These are phyloP conservation scores for Miscanthus sacchariflorus DNA, from an alignment of 202 grass and related monocot genomes.

Conservation along the genomic window DNA sequence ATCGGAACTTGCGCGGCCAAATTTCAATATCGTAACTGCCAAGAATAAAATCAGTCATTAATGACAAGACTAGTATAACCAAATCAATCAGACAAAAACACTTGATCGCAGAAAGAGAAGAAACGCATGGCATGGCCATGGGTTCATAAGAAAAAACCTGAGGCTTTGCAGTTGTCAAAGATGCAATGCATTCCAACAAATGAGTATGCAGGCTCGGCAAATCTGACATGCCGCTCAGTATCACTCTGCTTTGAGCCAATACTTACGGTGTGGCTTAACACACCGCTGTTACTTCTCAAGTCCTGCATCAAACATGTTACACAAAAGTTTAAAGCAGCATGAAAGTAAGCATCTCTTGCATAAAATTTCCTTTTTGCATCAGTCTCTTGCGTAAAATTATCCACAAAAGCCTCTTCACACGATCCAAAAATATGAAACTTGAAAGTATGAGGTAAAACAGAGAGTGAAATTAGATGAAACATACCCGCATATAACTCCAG, in stretches of 20 bases:
- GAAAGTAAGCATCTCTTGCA: background rate
- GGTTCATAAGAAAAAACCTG: slow-evolving; percentile 63
- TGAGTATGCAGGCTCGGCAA: slow-evolving; percentile 78
- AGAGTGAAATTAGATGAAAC: slow-evolving; percentile 39
- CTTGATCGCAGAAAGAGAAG: slow-evolving; percentile 9
- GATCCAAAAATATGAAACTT: slow-evolving; percentile 3
- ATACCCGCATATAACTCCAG: slow-evolving; percentile 71
- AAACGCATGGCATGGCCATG: slow-evolving; percentile 27
- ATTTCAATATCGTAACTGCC: slow-evolving; percentile 89
- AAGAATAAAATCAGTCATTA: slow-evolving; percentile 40
- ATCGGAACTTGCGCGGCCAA: slow-evolving; percentile 84
- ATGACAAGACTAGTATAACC: slow-evolving; percentile 29
- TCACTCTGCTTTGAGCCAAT: slow-evolving; percentile 76
- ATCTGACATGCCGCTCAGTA: slow-evolving; percentile 70
- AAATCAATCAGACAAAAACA: slow-evolving; percentile 41
- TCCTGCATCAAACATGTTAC: slow-evolving; percentile 65
- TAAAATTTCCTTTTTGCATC: background rate
- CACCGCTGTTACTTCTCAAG: slow-evolving; percentile 65
- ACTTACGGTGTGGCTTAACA: slow-evolving; percentile 55
- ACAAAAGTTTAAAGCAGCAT: slow-evolving; percentile 9
- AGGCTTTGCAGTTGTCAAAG: slow-evolving; percentile 93
- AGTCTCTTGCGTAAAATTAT: background rate
- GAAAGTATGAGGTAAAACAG: slow-evolving; percentile 28
- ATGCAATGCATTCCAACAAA: slow-evolving; percentile 99
- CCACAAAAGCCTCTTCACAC: slow-evolving; percentile 19